Percentiles rank a stretch among this genome's conserved stretches.
These are phyloP conservation scores for Golubevia pallescens DNA, from an alignment of 1,284 basidiomycete genomes.

Conservation along the genomic window DNA sequence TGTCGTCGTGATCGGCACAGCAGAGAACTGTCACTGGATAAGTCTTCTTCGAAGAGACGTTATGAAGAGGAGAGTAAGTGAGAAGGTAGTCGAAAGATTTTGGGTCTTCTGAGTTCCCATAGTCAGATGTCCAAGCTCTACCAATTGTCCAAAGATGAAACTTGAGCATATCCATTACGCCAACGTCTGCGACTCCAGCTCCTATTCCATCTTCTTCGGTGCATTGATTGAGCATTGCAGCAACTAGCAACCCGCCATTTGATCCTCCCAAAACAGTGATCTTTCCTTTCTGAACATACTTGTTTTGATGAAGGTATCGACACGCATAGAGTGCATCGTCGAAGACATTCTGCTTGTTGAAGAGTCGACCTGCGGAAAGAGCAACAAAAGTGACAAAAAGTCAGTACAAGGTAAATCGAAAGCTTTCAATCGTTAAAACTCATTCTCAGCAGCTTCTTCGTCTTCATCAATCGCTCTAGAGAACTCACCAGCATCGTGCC, in stretches of 20 bases:
- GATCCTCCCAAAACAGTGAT: slow-evolving; percentile 73
- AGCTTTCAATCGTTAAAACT: too few species aligned
- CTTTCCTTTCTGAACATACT: slow-evolving; percentile 75
- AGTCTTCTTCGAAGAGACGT: slow-evolving; percentile 37
- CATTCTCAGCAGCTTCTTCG: too few species aligned
- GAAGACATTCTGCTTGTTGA: slow-evolving; percentile 72
- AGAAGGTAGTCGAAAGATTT: slow-evolving; percentile 84
- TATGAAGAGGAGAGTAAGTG: slow-evolving; percentile 58
- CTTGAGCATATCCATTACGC: slow-evolving; percentile 9
- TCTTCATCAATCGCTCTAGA: too few species aligned
- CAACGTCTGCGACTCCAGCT: slow-evolving; percentile 56
- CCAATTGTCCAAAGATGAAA: slow-evolving; percentile 66
- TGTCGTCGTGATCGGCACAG: slow-evolving; percentile 59
- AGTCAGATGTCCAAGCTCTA: slow-evolving; percentile 79
- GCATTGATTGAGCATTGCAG: slow-evolving; percentile 79
- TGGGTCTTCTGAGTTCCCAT: slow-evolving; percentile 77
- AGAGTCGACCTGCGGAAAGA: slow-evolving; percentile 9
- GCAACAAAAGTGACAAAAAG: too few species aligned
- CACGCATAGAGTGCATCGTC: slow-evolving; percentile 71
- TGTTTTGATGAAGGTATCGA: slow-evolving; percentile 76
- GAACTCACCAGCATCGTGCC: slow-evolving; percentile 50
- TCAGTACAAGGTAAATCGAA: too few species aligned
- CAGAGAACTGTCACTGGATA: slow-evolving; percentile 55
- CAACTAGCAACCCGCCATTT: slow-evolving; percentile 73
- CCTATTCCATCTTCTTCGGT: slow-evolving; percentile 79